phyloP scores from a whole-genome alignment of 805 yeast genomes.

The Candida methanosorbosa region DNA sequence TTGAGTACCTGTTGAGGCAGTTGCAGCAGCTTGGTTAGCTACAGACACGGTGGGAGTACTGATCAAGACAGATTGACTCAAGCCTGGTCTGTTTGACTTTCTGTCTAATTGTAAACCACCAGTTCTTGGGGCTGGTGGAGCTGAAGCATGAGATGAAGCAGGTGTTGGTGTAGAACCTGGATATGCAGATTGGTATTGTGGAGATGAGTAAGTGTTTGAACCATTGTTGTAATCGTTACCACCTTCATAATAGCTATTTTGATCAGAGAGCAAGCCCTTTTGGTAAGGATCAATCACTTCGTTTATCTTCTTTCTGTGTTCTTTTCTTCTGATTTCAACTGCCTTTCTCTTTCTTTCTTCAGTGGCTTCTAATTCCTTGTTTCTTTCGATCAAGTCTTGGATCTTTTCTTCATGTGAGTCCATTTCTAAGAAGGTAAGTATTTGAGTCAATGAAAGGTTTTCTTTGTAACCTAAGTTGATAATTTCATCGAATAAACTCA shows the following conservation, averaged over 20 bases:
- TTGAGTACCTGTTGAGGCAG: too few species aligned
- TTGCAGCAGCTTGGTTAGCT: constrained; percentile 14
- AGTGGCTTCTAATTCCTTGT: constrained; percentile 93
- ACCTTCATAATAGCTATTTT: constrained; percentile 6
- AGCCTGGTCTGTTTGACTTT: constrained; percentile 19
- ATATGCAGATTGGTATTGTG: constrained; percentile 6
- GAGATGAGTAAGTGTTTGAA: too few species aligned
- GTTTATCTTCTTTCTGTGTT: constrained; percentile 56
- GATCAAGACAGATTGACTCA: constrained; percentile 10
- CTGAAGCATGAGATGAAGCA: neutral
- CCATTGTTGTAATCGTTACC: neutral
- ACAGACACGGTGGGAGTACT: constrained; percentile 16
- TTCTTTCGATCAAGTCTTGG: constrained; percentile 94
- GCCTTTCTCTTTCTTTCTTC: constrained; percentile 97
- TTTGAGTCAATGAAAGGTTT: constrained; percentile 71
- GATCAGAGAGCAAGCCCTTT: constrained; percentile 4
- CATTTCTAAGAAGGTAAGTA: constrained; percentile 88
- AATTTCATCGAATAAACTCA: constrained; percentile 91
- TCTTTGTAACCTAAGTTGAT: constrained; percentile 86
- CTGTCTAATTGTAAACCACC: constrained; percentile 78
- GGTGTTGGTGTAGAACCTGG: neutral
- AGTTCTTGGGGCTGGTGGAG: constrained; percentile 31
- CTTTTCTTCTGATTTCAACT: constrained; percentile 77
- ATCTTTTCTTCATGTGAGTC: constrained; percentile 98
- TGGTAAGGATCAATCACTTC: constrained; percentile 10